Percentiles rank a stretch among this genome's conserved stretches.
phyloP scores from a whole-genome alignment of 371 early-diverging fungal species.

The Choanephora cucurbitarum region DNA sequence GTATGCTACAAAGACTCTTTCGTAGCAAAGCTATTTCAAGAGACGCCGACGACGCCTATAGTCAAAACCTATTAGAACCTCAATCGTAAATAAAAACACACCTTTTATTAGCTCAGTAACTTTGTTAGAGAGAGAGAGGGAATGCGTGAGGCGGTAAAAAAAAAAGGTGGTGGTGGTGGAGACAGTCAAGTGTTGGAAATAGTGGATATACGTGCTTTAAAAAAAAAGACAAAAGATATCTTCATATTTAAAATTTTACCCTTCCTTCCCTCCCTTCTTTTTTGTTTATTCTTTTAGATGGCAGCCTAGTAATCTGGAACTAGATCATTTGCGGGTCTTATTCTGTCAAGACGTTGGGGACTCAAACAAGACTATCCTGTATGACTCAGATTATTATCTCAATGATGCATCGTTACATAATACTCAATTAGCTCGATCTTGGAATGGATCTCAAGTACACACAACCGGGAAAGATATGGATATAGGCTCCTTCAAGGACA shows the following conservation, averaged over 20 bases:
- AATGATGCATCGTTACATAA: conserved; percentile 13
- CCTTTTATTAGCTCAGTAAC: conserved; percentile 5
- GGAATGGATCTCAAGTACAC: conserved; percentile 33
- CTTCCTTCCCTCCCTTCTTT: background rate
- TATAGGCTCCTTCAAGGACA: conserved; percentile 31
- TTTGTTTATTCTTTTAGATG: conserved; percentile 25
- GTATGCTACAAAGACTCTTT: conserved; percentile 47
- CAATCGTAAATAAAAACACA: conserved; percentile 39
- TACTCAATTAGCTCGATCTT: conserved; percentile 34
- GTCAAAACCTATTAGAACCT: conserved; percentile 37
- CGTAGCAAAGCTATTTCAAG: conserved; percentile 36
- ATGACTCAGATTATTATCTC: conserved; percentile 38
- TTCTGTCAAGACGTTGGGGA: conserved; percentile 50
- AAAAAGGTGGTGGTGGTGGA: background rate
- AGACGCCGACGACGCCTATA: conserved; percentile 38
- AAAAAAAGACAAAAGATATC: background rate
- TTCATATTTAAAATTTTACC: too few species aligned
- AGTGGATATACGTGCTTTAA: background rate
- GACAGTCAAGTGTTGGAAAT: background rate
- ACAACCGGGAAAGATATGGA: conserved; percentile 16
- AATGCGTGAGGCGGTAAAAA: too few species aligned
- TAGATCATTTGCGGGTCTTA: conserved; percentile 40
- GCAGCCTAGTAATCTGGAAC: conserved; percentile 28
- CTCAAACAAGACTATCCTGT: conserved; percentile 43
- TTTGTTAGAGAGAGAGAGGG: background rate